Evolutionary conservation across 805 yeast genomes (phyloP), one percentile per base, ranked within the genome.

Genomic region (Zygosaccharomyces bailii): DNA sequence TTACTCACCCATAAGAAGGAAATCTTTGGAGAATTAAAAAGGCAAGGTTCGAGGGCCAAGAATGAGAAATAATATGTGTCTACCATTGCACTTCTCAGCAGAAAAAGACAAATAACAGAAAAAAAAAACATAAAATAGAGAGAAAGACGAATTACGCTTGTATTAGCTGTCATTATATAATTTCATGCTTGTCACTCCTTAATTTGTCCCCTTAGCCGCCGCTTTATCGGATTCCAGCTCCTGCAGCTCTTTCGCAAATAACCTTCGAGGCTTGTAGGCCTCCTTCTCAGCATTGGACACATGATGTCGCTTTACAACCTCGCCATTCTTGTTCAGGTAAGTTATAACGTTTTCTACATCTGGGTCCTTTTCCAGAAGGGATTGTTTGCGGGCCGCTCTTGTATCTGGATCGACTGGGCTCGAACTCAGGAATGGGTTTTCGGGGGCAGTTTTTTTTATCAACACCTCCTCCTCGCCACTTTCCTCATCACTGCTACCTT

Each of bases 11-110:
- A 81, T 52, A 80, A 81, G 50, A 80, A 78, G 20, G 67, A 70
- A 16, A 76, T 86, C n/a, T 86, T 86, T 56, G 73, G 75, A 25
- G 86, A 80, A 51, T 73, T 86, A 52, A 79, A 76, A 44, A 53
- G 60, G 39, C 59, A 55, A 31, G 56, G 54, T 23, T 49, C 56
- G 10, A 45, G 42, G 39, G 42, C 31, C 21, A 45, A 39, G 36
- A 44, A 30, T 13, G 49, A 42, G n/a, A 43, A 24, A 11, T 20
- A 44, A 7, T 40, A 30, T n/a, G n/a, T n/a, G n/a, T n/a, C n/a
- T n/a, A n/a, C n/a, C n/a, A 36, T 23, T 30, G 23, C 23, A 35
- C 20, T 25, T n/a, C n/a, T n/a, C n/a, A n/a, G n/a, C n/a, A n/a
- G n/a, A n/a, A n/a, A n/a, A n/a, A n/a, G n/a, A n/a, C n/a, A n/a